Evolutionary conservation across 805 yeast species (phyloP), one percentile per base, ranked within the genome.

Genomic region (Zygosaccharomyces rouxii): DNA sequence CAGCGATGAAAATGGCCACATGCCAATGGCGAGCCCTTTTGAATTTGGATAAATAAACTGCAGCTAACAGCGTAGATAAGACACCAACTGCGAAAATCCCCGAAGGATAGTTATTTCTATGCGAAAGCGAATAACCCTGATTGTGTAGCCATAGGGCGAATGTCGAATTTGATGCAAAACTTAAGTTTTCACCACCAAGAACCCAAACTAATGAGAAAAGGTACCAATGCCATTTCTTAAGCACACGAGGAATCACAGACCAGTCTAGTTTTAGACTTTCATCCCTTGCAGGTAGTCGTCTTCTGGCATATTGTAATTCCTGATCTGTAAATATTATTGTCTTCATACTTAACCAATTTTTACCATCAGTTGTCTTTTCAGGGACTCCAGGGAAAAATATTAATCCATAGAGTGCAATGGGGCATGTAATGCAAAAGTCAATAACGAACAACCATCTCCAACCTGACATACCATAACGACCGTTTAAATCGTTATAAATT

Each of bases 361-460:
- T 48, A 5, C 53, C 25, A 13, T 16, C 44, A 16, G 58, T 56
- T 29, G 51, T 52, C 2, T 57, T 60, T n/a, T 73, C 77, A 9
- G 84, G 83, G 2, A 72, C 68, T 57, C 81, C 84, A 10, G 87
- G 87, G 60, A 81, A 79, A 47, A 74, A 75, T 2, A 83, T 41
- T 35, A 78, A 70, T 0, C 87, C 86, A 53, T 75, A 79, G 3
- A 80, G 31, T 3, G 78, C 76, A 47, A 81, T 75, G 1, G 84
- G 84, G 3, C 81, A 57, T 0, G 86, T 80, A 39, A 81, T 71
- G 28, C 78, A 56, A 54, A 79, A 80, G 63, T 81, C 85, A 52
- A 81, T 78, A 39, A 82, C 77, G 58, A 80, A 82, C n/a, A 81
- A 60, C 86, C 86, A 81, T 62, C 82, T 72, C 85, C 85, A 81